Base-by-base conservation (phyloP, 495 filamentous ascomycete species). In the Chaetomidium leptoderma region DNA sequence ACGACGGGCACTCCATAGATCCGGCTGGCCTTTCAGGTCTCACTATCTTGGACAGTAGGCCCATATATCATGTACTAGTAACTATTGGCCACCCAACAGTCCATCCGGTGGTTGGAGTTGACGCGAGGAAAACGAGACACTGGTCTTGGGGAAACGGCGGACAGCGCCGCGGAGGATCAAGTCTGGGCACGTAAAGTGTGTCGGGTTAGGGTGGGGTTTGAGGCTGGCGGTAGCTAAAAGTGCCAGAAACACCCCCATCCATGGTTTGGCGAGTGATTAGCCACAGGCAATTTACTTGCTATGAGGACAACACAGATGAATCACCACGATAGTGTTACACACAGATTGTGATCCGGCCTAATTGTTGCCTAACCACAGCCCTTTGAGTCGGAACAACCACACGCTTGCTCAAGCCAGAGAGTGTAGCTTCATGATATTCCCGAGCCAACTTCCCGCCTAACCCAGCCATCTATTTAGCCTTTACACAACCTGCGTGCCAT, bases 401-500 rank as follows among this genome's bases (percentile, higher is more conserved):
- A 21, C 19, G 40, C 40, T 43, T 43, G 40, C 17, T 10, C 40
- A 29, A 52, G 6, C 17, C 33, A 42, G 36, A 53, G 39, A 7
- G 4, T 7, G 30, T 55, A 40, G 39, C 4, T 0, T 37, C 36
- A 52, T 16, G n/a, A 29, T n/a, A 19, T 33, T 54, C 30, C 39
- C 27, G 7, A 19, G n/a, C n/a, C 37, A 10, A 30, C 36, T 9
- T 13, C 23, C 3, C 24, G 13, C 51, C 39, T 35, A 30, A 11
- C 3, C 37, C n/a, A 10, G 11, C 27, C 51, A 30, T 24, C 24
- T 8, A 0, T 21, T 8, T 19, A 32, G n/a, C 26, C 17, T 48
- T 62, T 72, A 78, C 8, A 79, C 77, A 36, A 68, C 74, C 71
- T 79, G 77, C 16, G 77, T 79, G 40, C 77, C 77, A 58, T 79